phyloP scores from a whole-genome alignment of 352 stramenopile species.

The Phytopythium boreale region DNA sequence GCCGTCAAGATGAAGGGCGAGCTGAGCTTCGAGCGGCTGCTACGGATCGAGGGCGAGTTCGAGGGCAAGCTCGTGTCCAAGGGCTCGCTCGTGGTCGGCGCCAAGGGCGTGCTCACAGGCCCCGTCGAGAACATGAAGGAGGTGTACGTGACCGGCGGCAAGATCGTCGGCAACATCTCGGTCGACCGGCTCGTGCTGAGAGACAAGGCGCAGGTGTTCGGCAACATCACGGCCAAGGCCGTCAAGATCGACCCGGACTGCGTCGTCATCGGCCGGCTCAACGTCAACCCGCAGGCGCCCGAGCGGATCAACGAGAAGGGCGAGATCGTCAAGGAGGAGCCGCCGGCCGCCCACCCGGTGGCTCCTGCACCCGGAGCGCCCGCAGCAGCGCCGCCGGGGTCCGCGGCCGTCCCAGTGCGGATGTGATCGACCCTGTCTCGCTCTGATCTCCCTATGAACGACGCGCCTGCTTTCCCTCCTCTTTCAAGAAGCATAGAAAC shows the following conservation, averaged over 20 bases:
- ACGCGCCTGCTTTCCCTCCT: constrained; percentile 3
- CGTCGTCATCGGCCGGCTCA: constrained; percentile 78
- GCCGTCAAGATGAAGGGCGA: constrained; percentile 89
- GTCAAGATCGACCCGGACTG: constrained; percentile 89
- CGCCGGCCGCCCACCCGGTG: constrained; percentile 11
- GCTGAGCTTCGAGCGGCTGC: constrained; percentile 85
- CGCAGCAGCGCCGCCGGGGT: neutral
- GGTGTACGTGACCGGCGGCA: constrained; percentile 82
- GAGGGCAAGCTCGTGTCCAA: constrained; percentile 88
- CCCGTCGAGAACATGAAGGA: constrained; percentile 88
- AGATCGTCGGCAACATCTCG: constrained; percentile 84
- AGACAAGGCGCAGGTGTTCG: constrained; percentile 85
- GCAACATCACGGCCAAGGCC: constrained; percentile 88
- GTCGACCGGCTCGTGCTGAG: constrained; percentile 84
- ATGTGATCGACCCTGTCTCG: constrained; percentile 7
- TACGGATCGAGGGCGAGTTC: constrained; percentile 90
- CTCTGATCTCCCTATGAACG: constrained; percentile 5
- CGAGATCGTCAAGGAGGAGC: constrained; percentile 65
- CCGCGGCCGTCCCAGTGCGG: neutral
- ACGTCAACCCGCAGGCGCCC: constrained; percentile 86
- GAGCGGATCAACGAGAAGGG: constrained; percentile 83
- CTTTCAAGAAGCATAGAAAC: constrained; percentile 22
- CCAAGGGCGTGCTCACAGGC: constrained; percentile 73
- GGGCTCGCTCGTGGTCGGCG: constrained; percentile 84
- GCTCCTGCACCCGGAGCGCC: neutral